Evolutionary conservation across 352 stramenopile species (phyloP).

Genomic region (Peronosclerospora sorghi): DNA sequence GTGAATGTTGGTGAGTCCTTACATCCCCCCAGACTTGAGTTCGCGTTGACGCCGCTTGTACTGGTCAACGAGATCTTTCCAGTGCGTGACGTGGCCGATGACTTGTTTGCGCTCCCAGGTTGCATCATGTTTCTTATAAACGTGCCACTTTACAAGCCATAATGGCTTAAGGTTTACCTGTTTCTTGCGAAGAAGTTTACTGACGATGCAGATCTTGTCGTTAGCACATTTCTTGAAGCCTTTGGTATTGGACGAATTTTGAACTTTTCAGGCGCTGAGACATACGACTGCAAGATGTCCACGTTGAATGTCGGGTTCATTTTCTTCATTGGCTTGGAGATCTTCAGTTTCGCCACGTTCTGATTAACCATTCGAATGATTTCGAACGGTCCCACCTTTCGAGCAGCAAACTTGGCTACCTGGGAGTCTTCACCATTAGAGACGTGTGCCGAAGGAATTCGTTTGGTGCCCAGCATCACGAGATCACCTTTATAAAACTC

Average conservation of each 20-base stretch:
- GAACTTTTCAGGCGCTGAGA: neutral
- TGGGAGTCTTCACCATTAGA: neutral
- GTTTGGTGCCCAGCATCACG: neutral
- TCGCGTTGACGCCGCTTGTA: too few species aligned
- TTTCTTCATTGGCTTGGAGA: neutral
- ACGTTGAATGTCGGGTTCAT: neutral
- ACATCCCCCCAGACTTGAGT: too few species aligned
- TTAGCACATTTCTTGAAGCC: too few species aligned
- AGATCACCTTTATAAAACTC: neutral
- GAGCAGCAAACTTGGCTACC: neutral
- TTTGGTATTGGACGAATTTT: neutral
- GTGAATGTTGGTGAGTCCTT: too few species aligned
- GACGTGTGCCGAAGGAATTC: neutral
- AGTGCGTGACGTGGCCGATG: too few species aligned
- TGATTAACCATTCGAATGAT: neutral
- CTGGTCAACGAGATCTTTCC: too few species aligned
- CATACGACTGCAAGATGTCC: neutral
- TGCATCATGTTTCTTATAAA: too few species aligned
- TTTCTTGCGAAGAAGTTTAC: too few species aligned
- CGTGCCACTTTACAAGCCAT: too few species aligned
- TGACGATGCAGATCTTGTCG: too few species aligned
- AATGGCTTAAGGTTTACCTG: too few species aligned
- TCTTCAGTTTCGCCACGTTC: neutral
- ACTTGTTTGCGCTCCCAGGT: too few species aligned
- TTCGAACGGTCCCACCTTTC: neutral